Evolutionary conservation across 805 yeast species (phyloP).

Genomic region (Pichia ethanolica): DNA sequence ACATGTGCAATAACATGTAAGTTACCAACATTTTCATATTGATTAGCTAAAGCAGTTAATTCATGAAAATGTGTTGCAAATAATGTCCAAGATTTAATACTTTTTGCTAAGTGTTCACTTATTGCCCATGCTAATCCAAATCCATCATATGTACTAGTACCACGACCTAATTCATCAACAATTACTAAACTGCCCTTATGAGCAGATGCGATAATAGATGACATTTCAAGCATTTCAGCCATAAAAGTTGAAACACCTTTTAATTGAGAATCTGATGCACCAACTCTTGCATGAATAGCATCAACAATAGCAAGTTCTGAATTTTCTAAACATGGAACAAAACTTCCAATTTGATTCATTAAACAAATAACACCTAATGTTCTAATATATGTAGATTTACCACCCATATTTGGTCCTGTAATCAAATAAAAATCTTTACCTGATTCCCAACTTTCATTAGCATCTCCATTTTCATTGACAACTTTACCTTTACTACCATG

Average conservation of each 20-base stretch:
- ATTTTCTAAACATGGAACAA: slow-evolving; percentile 64
- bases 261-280: slow-evolving; percentile 96
- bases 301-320: slow-evolving; percentile 84
- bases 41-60: slow-evolving; percentile 69
- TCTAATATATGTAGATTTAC: slow-evolving; percentile 88
- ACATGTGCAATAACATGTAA: slow-evolving; percentile 92
- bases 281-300: slow-evolving; percentile 92
- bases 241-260: slow-evolving; percentile 95
- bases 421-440: slow-evolving; percentile 70
- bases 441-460: slow-evolving; percentile 4
- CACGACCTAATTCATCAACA: slow-evolving; percentile 94
- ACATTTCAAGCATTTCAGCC: slow-evolving; percentile 95
- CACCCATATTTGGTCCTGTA: slow-evolving; percentile 98
- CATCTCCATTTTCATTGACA: background rate
- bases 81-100: slow-evolving; percentile 69
- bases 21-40: slow-evolving; percentile 60
- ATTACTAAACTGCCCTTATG: slow-evolving; percentile 73
- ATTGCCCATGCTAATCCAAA: slow-evolving; percentile 98
- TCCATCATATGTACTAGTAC: slow-evolving; percentile 92
- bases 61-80: slow-evolving; percentile 99
- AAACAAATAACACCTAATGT: slow-evolving; percentile 83
- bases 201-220: slow-evolving; percentile 76
- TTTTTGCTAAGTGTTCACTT: slow-evolving; percentile 70
- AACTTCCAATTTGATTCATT: slow-evolving; percentile 86
- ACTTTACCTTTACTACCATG: background rate